These are phyloP conservation scores for Solanum hybrid DNA, from an alignment of 305 asterid species.

Conservation along the genomic window DNA sequence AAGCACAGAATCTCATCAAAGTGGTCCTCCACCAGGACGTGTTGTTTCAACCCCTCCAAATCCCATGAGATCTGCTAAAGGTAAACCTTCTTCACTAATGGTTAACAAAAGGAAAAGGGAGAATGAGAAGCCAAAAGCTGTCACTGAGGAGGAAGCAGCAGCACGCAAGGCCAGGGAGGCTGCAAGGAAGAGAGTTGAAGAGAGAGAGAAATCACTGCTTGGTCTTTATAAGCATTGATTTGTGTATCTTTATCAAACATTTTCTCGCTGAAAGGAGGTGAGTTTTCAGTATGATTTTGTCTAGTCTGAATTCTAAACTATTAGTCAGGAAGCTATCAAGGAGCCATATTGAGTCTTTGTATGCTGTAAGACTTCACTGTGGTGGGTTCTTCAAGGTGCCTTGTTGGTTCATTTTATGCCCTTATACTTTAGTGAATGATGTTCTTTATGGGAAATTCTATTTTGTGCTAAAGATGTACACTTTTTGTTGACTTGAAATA, in stretches of 20 bases:
- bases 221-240: constrained; percentile 32
- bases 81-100: constrained; percentile 62
- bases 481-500: not conserved
- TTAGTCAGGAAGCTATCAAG: not conserved
- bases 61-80: constrained; percentile 55
- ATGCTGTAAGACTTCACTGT: not conserved
- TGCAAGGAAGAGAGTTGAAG: constrained; percentile 80
- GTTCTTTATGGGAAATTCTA: not conserved
- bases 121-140: constrained; percentile 63
- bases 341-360: not conserved
- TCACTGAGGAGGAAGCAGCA: constrained; percentile 76
- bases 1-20: constrained; percentile 33
- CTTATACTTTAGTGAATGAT: not conserved
- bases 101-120: constrained; percentile 40
- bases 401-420: not conserved
- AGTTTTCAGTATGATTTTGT: not conserved
- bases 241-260: not conserved
- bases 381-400: not conserved
- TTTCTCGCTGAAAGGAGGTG: not conserved
- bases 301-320: not conserved
- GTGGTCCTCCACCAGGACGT: constrained; percentile 68
- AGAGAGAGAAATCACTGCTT: constrained; percentile 72
- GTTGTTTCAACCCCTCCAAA: constrained; percentile 47
- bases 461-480: not conserved
- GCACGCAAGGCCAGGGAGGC: constrained; percentile 93